Conservation (phyloP, 2,329 filamentous ascomycete species). For the Tothia fuscella region DNA sequence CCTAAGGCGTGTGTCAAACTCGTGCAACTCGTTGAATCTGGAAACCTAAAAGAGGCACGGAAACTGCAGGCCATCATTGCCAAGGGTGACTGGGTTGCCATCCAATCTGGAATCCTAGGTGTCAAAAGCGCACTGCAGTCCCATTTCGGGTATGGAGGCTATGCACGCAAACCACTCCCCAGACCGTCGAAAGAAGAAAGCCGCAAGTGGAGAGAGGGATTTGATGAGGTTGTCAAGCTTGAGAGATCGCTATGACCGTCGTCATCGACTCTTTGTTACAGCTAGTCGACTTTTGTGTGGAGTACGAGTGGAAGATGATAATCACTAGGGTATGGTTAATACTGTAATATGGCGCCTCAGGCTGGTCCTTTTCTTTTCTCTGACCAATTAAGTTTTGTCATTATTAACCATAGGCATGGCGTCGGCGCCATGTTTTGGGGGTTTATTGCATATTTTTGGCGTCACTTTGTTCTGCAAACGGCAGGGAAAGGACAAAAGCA, state of each 20-base stretch:
- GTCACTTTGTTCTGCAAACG: no score
- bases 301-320: no score
- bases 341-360: no score
- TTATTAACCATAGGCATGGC: no score
- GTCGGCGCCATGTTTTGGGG: no score
- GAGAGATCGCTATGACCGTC: slow-evolving; percentile 22
- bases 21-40: slow-evolving; percentile 47
- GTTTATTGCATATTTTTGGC: no score
- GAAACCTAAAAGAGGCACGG: slow-evolving; percentile 47
- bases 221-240: slow-evolving; percentile 32
- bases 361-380: no score
- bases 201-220: slow-evolving; percentile 29
- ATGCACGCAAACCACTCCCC: slow-evolving; percentile 45
- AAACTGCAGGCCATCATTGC: slow-evolving; percentile 54
- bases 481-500: no score
- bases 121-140: slow-evolving; percentile 54
- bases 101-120: slow-evolving; percentile 55
- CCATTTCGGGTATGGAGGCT: slow-evolving; percentile 54
- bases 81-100: slow-evolving; percentile 56
- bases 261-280: no score
- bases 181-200: slow-evolving; percentile 33
- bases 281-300: no score
- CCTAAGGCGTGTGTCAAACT: slow-evolving; percentile 54
- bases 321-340: no score
- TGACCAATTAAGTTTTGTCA: no score